A percentile compares a stretch with the other conserved stretches of the same genome.
These are phyloP conservation scores for Trametes sp. DNA, from an alignment of 1,284 basidiomycete genomes.

Conservation along the genomic window DNA sequence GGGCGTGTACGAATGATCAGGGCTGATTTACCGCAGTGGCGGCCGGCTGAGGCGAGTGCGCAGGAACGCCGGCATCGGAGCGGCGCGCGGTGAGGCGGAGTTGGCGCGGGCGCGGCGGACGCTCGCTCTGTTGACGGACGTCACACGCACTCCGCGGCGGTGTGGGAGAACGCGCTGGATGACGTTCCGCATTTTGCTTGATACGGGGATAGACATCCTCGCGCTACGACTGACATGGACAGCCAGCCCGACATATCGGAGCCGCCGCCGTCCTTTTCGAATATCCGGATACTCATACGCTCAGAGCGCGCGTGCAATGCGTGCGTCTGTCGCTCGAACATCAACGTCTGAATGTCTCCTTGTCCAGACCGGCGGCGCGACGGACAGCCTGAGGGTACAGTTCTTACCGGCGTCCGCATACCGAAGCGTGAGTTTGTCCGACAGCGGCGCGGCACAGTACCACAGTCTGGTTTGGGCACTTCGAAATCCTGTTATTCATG, in stretches of 20 bases:
- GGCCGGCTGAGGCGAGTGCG: no score
- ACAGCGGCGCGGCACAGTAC: constrained; percentile 5
- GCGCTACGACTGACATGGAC: not conserved
- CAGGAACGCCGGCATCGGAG: not conserved
- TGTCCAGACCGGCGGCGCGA: no score
- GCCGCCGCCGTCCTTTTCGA: not conserved
- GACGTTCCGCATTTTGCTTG: constrained; percentile 8
- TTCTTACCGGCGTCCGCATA: no score
- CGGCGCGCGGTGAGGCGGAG: not conserved
- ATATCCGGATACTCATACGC: not conserved
- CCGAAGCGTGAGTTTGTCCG: constrained; percentile 3
- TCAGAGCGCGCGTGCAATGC: not conserved
- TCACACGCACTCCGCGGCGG: constrained; percentile 3
- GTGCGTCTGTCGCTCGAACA: not conserved
- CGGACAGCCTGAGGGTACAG: no score
- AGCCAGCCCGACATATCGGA: not conserved
- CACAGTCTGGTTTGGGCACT: not conserved
- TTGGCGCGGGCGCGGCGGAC: not conserved
- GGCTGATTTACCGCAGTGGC: not conserved
- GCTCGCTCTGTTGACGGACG: no score
- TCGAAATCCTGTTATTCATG: not conserved
- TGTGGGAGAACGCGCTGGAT: not conserved
- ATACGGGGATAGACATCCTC: not conserved
- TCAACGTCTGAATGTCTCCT: not conserved
- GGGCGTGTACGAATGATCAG: constrained; percentile 46